Base-by-base conservation (phyloP, 257 asterid genomes). In the Solanum ossicruentum region DNA sequence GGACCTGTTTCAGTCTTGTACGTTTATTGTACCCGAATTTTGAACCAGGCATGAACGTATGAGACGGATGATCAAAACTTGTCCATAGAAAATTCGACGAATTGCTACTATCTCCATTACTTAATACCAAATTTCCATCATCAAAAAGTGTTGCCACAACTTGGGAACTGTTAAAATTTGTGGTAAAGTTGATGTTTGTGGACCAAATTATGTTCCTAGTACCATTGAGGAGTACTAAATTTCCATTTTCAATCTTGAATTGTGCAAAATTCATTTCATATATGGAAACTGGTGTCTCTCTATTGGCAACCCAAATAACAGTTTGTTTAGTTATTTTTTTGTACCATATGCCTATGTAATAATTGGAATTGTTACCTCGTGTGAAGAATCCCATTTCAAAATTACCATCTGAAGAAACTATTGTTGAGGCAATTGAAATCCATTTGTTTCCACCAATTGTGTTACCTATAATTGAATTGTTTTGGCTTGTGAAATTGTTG, bases 361-460 rank as follows among this genome's bases (percentile, higher is more conserved):
- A 81, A 32, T 55, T 36, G 6, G 75, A 81, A 57, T 23, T 57
- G 23, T 81, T 60, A 57, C 84, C 84, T 47, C 73, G 75, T 20
- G 26, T 60, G 75, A 81, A 81, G 84, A 81, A 81, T 12, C 84
- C 84, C 75, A 81, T 8, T 61, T 81, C 84, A 58, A 81, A 81
- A 39, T 26, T 81, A 3, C 84, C 75, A 81, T 39, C 20, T 60
- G 71, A 13, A 1, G 84, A 81, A 65, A 43, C 84, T 39, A 81
- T 16, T 57, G 75, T 81, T 13, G 72, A 61, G n/a, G 75, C 84
- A 58, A 81, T 61, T 8, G 84, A 13, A 57, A 81, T 45, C 75
- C 57, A 47, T 41, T 81, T 81, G 55, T 41, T 65, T 60, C 60
- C 58, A 75, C 55, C 82, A 23, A 75, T 49, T 75, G 82, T 75